Percentiles rank a stretch among this genome's conserved stretches.
These are phyloP conservation scores for Salinomyces thailandicus DNA, from an alignment of 2,329 filamentous ascomycete species.

Conservation along the genomic window DNA sequence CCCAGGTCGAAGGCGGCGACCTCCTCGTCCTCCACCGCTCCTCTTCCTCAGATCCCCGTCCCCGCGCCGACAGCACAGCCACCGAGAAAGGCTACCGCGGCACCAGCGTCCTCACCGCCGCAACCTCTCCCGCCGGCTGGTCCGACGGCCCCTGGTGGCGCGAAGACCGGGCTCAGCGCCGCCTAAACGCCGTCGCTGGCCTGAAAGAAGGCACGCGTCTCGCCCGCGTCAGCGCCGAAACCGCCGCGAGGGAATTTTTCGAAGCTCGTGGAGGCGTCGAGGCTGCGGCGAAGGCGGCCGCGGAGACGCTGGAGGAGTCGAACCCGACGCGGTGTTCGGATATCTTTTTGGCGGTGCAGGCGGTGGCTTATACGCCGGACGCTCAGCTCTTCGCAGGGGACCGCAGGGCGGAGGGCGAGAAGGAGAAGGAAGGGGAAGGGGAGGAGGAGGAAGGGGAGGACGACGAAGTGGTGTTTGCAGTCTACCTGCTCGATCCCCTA, in stretches of 20 bases:
- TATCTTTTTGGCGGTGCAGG: slow-evolving; percentile 92
- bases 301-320: slow-evolving; percentile 65
- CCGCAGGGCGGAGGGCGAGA: slow-evolving; percentile 15
- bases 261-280: slow-evolving; percentile 66
- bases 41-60: no score
- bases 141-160: slow-evolving; percentile 96
- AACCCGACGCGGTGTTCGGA: slow-evolving; percentile 90
- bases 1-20: slow-evolving; percentile 96
- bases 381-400: slow-evolving; percentile 57
- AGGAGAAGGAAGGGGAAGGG: slow-evolving; percentile 46
- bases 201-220: slow-evolving; percentile 83
- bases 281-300: slow-evolving; percentile 66
- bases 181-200: slow-evolving; percentile 69
- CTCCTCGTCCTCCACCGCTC: slow-evolving; percentile 84
- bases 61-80: slow-evolving; percentile 47
- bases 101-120: slow-evolving; percentile 24
- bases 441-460: slow-evolving; percentile 42
- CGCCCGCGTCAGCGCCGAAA: slow-evolving; percentile 77
- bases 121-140: slow-evolving; percentile 58
- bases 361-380: slow-evolving; percentile 57
- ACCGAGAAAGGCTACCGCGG: slow-evolving; percentile 40
- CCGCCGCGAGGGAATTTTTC: slow-evolving; percentile 79
- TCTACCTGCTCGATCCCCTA: slow-evolving; percentile 77
- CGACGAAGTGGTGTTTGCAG: slow-evolving; percentile 59
- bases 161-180: slow-evolving; percentile 51